Conservation (phyloP, 2,329 filamentous ascomycete genomes). For the Hypoxylon sp. region DNA sequence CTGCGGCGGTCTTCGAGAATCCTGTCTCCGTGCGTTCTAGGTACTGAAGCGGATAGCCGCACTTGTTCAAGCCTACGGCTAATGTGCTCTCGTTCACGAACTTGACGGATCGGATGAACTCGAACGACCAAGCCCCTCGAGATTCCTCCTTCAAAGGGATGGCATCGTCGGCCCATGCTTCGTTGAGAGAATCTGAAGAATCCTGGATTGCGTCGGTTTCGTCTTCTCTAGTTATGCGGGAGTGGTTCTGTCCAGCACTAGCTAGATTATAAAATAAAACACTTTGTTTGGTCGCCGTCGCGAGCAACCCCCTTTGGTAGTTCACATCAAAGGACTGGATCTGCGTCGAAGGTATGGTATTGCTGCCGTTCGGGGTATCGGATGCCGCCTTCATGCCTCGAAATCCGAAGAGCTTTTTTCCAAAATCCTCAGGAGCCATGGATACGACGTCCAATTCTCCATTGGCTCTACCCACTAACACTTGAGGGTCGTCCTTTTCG, state of each 20-base stretch:
- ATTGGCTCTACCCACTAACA: conserved; percentile 63
- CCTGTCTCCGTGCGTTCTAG: conserved; percentile 61
- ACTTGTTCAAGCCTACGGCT: conserved; percentile 60
- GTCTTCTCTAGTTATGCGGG: conserved; percentile 13
- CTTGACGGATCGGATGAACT: conserved; percentile 53
- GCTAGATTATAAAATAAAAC: conserved; percentile 53
- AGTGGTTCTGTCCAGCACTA: conserved; percentile 16
- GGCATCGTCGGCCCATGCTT: conserved; percentile 40
- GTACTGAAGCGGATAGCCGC: conserved; percentile 58
- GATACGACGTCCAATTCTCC: conserved; percentile 62
- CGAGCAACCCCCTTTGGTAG: conserved; percentile 45
- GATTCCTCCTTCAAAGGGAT: conserved; percentile 40
- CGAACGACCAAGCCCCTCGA: conserved; percentile 41
- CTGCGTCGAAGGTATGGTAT: conserved; percentile 42
- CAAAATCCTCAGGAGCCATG: conserved; percentile 51
- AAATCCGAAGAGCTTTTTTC: conserved; percentile 45
- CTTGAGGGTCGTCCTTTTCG: conserved; percentile 45
- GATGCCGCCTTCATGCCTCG: conserved; percentile 20
- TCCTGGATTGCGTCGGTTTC: conserved; percentile 27
- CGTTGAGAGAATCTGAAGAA: conserved; percentile 31
- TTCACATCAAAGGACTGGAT: conserved; percentile 54
- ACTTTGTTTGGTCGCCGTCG: conserved; percentile 51
- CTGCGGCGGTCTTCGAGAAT: conserved; percentile 52
- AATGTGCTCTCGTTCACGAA: conserved; percentile 60
- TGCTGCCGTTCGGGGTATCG: not conserved